phyloP scores from a whole-genome alignment of 1,284 basidiomycete species.

The Testicularia cyperi region DNA sequence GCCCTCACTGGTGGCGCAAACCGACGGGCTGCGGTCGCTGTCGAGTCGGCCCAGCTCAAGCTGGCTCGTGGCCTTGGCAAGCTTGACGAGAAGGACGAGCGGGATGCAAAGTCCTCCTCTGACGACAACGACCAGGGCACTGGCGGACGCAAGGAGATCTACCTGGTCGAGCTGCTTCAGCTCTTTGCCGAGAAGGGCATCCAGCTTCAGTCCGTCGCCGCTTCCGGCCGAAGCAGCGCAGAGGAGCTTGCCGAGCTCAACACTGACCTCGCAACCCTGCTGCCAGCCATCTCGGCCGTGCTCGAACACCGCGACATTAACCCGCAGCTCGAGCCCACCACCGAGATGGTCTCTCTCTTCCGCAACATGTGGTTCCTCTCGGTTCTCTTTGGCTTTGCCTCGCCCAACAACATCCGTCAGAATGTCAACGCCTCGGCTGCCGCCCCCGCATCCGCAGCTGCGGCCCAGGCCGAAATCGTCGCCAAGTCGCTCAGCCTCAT shows the following conservation, averaged over 20 bases:
- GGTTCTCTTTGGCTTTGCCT: conserved; percentile 72
- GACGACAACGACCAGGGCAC: conserved; percentile 80
- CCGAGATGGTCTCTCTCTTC: conserved; percentile 77
- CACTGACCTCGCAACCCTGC: conserved; percentile 62
- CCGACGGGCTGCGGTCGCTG: conserved; percentile 54
- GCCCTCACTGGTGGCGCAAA: conserved; percentile 61
- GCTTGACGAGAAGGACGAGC: conserved; percentile 34
- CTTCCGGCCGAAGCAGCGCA: conserved; percentile 60
- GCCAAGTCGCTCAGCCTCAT: conserved; percentile 69
- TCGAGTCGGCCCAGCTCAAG: conserved; percentile 46
- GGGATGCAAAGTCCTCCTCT: conserved; percentile 66
- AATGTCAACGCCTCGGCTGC: conserved; percentile 1
- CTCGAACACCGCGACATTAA: conserved; percentile 75
- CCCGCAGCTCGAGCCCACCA: conserved; percentile 67
- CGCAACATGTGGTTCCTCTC: conserved; percentile 93
- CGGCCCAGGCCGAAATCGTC: conserved; percentile 73
- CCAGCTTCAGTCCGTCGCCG: conserved; percentile 78
- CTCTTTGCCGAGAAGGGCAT: conserved; percentile 90
- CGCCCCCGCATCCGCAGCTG: conserved; percentile 63
- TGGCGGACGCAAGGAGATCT: conserved; percentile 61
- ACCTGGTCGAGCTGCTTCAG: conserved; percentile 80
- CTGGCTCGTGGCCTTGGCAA: conserved; percentile 42
- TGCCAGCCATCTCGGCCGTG: conserved; percentile 86
- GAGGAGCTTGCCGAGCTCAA: conserved; percentile 51
- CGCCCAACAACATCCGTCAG: conserved; percentile 20